A percentile compares a stretch with the other conserved stretches of the same genome.
Conservation (phyloP, 768 basidiomycete genomes). For the Lactifluus echinatus region DNA sequence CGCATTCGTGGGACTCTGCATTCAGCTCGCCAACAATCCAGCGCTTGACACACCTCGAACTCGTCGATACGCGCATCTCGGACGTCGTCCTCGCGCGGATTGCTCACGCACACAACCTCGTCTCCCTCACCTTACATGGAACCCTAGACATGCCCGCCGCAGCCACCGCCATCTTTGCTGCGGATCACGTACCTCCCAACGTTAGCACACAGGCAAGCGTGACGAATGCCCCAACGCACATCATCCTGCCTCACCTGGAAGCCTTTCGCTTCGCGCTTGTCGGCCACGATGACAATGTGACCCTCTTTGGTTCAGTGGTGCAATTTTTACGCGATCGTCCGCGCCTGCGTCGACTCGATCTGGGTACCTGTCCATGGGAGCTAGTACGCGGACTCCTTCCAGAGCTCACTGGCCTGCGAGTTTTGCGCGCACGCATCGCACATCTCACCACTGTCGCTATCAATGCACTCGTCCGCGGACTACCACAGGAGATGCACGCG, state of each 20-base stretch:
- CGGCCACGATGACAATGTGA: constrained; percentile 49
- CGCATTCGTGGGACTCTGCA: constrained; percentile 59
- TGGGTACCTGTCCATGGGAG: constrained; percentile 61
- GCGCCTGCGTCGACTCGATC: constrained; percentile 46
- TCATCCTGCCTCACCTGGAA: constrained; percentile 53
- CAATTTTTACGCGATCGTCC: constrained; percentile 44
- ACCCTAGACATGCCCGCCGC: constrained; percentile 51
- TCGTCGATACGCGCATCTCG: constrained; percentile 62
- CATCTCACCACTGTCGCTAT: constrained; percentile 36
- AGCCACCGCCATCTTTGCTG: constrained; percentile 51
- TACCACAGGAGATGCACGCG: constrained; percentile 39
- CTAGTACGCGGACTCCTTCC: constrained; percentile 44
- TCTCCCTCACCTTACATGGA: constrained; percentile 57
- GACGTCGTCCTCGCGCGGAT: constrained; percentile 55
- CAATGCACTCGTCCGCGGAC: constrained; percentile 28
- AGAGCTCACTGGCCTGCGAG: constrained; percentile 42
- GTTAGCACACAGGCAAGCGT: neutral
- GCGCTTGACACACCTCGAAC: constrained; percentile 59
- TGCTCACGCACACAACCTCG: constrained; percentile 50
- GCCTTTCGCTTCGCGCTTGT: constrained; percentile 57
- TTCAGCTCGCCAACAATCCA: constrained; percentile 57
- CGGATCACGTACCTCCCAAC: constrained; percentile 47
- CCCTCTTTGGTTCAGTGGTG: constrained; percentile 45
- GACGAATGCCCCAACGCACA: constrained; percentile 30
- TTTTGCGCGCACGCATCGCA: constrained; percentile 49